Conservation (phyloP, 805 yeast genomes). For the Metschnikowia cerradonensis region DNA sequence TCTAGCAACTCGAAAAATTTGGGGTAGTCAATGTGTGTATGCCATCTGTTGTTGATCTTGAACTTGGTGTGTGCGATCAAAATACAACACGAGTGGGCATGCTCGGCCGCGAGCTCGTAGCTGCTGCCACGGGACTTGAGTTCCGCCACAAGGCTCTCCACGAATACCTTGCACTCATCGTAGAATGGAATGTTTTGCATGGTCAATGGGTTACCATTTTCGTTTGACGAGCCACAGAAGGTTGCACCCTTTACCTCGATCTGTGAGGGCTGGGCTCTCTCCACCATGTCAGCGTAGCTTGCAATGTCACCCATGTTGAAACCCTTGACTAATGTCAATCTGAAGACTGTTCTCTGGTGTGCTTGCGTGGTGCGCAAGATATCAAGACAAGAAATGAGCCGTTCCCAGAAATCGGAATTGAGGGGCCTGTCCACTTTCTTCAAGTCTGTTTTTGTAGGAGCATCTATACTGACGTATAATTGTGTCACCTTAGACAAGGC, state of each 20-base stretch:
- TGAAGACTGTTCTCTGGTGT: constrained; percentile 86
- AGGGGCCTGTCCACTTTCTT: constrained; percentile 85
- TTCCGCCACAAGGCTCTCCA: constrained; percentile 56
- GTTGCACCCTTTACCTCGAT: constrained; percentile 95
- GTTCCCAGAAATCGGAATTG: constrained; percentile 89
- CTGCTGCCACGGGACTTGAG: constrained; percentile 61
- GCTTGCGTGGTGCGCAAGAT: constrained; percentile 67
- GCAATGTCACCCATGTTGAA: constrained; percentile 78
- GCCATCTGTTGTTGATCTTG: constrained; percentile 70
- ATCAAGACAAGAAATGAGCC: constrained; percentile 75
- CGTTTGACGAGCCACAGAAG: constrained; percentile 83
- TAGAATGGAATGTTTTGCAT: constrained; percentile 96
- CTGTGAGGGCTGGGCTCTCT: constrained; percentile 75
- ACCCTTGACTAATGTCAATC: constrained; percentile 87
- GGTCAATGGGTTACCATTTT: constrained; percentile 83
- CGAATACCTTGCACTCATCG: constrained; percentile 82
- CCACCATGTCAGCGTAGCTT: constrained; percentile 85
- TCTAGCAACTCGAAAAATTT: constrained; percentile 68
- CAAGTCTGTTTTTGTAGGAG: constrained; percentile 77
- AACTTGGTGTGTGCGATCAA: constrained; percentile 74
- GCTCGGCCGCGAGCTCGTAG: constrained; percentile 89
- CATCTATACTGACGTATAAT: constrained; percentile 88
- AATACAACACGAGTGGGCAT: constrained; percentile 92
- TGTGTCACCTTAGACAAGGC: constrained; percentile 77
- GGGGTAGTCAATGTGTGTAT: constrained; percentile 82